Base-by-base conservation (phyloP, 768 basidiomycete genomes). In the Leucosporidium scottii region DNA sequence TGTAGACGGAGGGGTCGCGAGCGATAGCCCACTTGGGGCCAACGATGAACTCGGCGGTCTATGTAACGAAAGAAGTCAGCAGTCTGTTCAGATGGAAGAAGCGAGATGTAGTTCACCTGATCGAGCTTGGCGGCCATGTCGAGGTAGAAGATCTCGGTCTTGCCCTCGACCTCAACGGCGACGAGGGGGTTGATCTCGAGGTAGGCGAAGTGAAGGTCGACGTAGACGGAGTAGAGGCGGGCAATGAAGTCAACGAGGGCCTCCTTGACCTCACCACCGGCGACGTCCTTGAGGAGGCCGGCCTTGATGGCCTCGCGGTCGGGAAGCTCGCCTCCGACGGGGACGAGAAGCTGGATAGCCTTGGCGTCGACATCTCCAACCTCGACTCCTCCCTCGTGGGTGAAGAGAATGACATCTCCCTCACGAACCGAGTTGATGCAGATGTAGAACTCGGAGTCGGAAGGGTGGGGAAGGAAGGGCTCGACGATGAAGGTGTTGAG, bases 61-160 rank as follows among this genome's bases (percentile, higher is more conserved):
- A 62, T 36, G 21, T 59, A 44, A 12, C 23, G 27, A 44, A 27
- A 1, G 12, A 49, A 2, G 27, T 39, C 10, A 48, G 56, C 3
- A 36, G 59, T 39, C 21, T 17, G 47, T 21, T 36, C 36, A 58
- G 27, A 47, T 18, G 21, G 48, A 50, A 47, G 30, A 44, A 64
- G 27, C 34, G 27, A 59, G 47, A 34, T 34, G 34, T 34, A 36
- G 61, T 72, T 53, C 47, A 78, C 77, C 82, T 98, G 96, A 78
- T 99, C 96, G 72, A 99, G 88, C 83, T 98, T 99, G 75, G 94
- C 96, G 51, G 96, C 96, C 94, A 99, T 98, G 79, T 99, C 94
- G 70, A 99, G 87, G 82, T 93, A 97, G 81, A 89, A 88, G 75
- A 98, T 91, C 70, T 85, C 85, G 51, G 88, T 86, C 67, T 84